A percentile compares a stretch with the other conserved stretches of the same genome.
Conservation (phyloP, 805 yeast species). For the Gaillardinia entomophila region DNA sequence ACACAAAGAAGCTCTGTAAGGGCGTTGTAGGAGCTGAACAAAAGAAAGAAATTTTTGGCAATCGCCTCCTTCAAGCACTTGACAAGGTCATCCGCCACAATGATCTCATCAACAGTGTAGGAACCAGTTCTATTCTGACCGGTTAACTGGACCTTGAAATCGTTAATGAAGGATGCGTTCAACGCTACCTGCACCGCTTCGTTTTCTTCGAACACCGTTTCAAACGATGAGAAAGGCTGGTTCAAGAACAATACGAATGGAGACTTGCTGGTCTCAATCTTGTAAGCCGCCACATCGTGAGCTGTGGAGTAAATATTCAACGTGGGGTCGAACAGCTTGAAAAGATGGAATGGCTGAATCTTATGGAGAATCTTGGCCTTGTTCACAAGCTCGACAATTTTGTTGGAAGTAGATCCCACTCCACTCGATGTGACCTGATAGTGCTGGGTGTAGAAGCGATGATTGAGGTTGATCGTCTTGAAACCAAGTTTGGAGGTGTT, state of each 20-base stretch:
- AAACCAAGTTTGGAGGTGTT: slow-evolving; percentile 22
- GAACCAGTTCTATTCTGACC: slow-evolving; percentile 11
- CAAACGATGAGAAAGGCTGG: slow-evolving; percentile 32
- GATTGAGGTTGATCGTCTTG: slow-evolving; percentile 11
- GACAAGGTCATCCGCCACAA: slow-evolving; percentile 15
- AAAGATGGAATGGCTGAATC: slow-evolving; percentile 81
- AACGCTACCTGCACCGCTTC: slow-evolving; percentile 40
- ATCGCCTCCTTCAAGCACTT: slow-evolving; percentile 15
- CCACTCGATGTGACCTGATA: slow-evolving; percentile 16
- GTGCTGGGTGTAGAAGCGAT: slow-evolving; percentile 15
- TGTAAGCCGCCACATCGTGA: slow-evolving; percentile 52
- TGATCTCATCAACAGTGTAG: slow-evolving; percentile 15
- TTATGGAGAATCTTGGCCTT: slow-evolving; percentile 73
- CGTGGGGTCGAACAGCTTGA: slow-evolving; percentile 39
- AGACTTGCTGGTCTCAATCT: slow-evolving; percentile 51
- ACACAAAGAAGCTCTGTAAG: slow-evolving; percentile 15
- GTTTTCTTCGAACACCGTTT: slow-evolving; percentile 26
- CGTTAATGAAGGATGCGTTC: slow-evolving; percentile 38
- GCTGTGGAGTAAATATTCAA: slow-evolving; percentile 58
- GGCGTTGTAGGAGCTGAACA: slow-evolving; percentile 17
- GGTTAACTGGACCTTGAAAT: slow-evolving; percentile 11
- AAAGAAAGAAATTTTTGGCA: slow-evolving; percentile 10
- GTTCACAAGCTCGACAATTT: slow-evolving; percentile 51
- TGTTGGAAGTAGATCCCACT: slow-evolving; percentile 15
- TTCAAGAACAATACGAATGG: slow-evolving; percentile 66